Evolutionary conservation across 2,329 filamentous ascomycete species (phyloP).

Genomic region (Fusarium paranaense): DNA sequence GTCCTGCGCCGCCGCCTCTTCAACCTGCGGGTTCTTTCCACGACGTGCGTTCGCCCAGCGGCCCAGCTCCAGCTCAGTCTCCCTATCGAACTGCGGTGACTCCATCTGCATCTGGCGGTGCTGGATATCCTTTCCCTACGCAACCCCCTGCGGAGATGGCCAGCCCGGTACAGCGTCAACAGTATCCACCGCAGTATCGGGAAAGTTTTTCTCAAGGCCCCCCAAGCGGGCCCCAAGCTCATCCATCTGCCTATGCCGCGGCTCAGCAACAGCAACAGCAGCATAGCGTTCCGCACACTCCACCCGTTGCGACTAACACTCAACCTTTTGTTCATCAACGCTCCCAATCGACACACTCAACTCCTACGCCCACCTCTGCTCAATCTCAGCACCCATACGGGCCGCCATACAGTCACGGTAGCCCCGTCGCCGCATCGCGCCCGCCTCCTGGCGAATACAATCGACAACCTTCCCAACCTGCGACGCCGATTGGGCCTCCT

Average conservation of each 20-base stretch:
- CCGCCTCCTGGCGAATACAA: constrained; percentile 56
- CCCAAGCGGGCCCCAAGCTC: constrained; percentile 31
- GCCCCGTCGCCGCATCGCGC: constrained; percentile 62
- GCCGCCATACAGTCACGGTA: constrained; percentile 63
- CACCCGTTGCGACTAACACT: constrained; percentile 58
- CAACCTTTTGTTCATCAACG: constrained; percentile 59
- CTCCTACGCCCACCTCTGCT: constrained; percentile 70
- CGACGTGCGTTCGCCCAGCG: constrained; percentile 64
- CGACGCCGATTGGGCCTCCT: constrained; percentile 65
- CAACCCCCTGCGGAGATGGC: constrained; percentile 56
- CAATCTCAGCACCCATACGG: constrained; percentile 69
- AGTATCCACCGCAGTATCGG: constrained; percentile 60
- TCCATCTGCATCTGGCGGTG: constrained; percentile 54
- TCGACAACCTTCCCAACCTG: constrained; percentile 66
- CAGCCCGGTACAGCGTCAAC: constrained; percentile 65
- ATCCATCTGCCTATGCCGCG: constrained; percentile 43
- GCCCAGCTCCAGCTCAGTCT: constrained; percentile 55
- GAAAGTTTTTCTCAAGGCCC: constrained; percentile 59
- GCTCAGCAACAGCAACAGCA: constrained; percentile 50
- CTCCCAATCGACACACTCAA: constrained; percentile 70
- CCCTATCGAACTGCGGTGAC: constrained; percentile 64
- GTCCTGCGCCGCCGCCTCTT: constrained; percentile 57
- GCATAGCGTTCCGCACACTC: constrained; percentile 59
- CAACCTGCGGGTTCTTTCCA: constrained; percentile 58
- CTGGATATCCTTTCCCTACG: constrained; percentile 64